Evolutionary conservation across 768 basidiomycete genomes (phyloP).

Genomic region (Podaxis sp.): DNA sequence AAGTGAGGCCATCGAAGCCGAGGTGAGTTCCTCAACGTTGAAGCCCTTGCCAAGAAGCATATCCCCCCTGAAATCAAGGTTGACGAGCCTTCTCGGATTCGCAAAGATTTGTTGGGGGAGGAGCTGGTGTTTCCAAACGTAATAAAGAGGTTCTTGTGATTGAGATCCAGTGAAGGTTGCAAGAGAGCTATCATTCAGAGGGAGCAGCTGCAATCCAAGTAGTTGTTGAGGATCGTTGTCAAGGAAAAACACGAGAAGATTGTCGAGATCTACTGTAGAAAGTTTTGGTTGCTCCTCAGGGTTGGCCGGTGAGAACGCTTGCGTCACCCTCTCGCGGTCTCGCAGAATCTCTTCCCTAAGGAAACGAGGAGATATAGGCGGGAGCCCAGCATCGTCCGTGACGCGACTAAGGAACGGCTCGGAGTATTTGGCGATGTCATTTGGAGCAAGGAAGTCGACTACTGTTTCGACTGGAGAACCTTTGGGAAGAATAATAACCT

Average conservation of each 20-base stretch:
- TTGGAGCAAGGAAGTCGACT: neutral
- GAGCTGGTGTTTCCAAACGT: slow-evolving; percentile 5
- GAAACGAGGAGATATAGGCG: neutral
- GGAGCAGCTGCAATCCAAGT: slow-evolving; percentile 30
- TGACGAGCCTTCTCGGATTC: neutral
- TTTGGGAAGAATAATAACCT: neutral
- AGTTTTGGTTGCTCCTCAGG: neutral
- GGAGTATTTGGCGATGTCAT: neutral
- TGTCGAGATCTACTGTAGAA: neutral
- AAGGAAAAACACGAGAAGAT: slow-evolving; percentile 24
- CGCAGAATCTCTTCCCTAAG: neutral
- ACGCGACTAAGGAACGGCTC: slow-evolving; percentile 7
- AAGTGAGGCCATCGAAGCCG: neutral
- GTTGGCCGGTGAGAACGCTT: neutral
- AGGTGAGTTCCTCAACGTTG: slow-evolving; percentile 5
- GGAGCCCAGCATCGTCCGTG: slow-evolving; percentile 2
- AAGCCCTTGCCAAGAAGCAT: neutral
- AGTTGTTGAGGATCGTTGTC: slow-evolving; percentile 12
- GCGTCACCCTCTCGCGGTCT: neutral
- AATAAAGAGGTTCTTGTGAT: slow-evolving; percentile 20
- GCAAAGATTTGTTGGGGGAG: neutral
- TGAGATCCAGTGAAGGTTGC: slow-evolving; percentile 21
- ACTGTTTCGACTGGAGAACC: neutral
- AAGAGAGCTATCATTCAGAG: slow-evolving; percentile 28
- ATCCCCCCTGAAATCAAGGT: neutral